Evolutionary conservation across 2,329 filamentous ascomycete species (phyloP), one percentile per base, ranked within the genome.

Genomic region (Fusarium sarcochroum): DNA sequence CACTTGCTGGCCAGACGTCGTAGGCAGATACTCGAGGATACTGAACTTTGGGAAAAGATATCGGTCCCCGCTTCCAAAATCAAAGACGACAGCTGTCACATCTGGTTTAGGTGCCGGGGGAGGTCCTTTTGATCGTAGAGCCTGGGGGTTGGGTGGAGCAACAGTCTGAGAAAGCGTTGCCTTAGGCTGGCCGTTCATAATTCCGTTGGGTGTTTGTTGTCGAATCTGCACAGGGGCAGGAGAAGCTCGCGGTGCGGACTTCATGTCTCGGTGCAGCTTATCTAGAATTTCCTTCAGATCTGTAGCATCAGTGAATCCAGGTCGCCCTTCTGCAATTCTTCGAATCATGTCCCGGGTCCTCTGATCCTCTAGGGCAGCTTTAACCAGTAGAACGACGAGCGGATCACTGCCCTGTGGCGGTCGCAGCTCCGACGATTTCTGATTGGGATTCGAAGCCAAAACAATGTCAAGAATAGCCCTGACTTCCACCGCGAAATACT

Each of bases 31-130:
- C 75, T 96, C 92, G 49, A 95, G 77, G 34, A 95, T 90, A 77
- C 90, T 92, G 75, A 92, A 91, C 69, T 90, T 92, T 3, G 93
- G 93, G 67, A 96, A 94, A 47, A 93, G 80, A 75, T 92, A 94
- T 25, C 92, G 87, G 76, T 95, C 92, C 45, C 91, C 91, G 4
- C 83, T 88, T 34, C 89, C 89, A 76, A 93, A 93, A 69, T 93
- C 90, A 63, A 93, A 87, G 1, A 91, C 87, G 15, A 92, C 82
- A n/a, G 89, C 89, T 2, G 88, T 85, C 42, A 90, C 85, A 57
- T 90, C 90, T 25, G 86, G 86, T 69, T 87, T 89, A 3, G 83
- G 77, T 9, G 77, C 75, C 18, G 84, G 84, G 3, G 85, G 82
- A 2, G 87, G 87, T 0, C 87, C 88, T 69, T 89, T 90, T 7